Conservation (phyloP, 75 land plant species). For the Pinus albicaulis region DNA sequence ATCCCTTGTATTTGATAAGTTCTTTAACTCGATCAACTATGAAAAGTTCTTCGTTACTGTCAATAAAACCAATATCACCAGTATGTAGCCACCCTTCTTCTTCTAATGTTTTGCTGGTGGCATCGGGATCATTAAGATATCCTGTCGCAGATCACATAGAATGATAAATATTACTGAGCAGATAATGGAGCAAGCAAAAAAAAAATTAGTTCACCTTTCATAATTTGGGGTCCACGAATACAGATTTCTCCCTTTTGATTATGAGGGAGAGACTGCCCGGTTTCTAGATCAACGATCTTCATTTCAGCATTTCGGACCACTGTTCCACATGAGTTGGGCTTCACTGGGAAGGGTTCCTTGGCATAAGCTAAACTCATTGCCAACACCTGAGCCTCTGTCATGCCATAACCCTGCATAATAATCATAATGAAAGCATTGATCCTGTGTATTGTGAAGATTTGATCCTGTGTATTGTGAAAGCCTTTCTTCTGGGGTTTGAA, state of each 20-base stretch:
- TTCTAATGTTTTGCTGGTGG: slow-evolving; percentile 46
- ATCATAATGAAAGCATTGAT: no score
- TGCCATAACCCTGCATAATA: slow-evolving; percentile 68
- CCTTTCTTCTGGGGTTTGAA: no score
- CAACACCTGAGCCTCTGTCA: slow-evolving; percentile 83
- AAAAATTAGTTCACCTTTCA: slow-evolving; percentile 61
- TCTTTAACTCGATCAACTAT: slow-evolving; percentile 61
- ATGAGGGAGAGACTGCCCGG: slow-evolving; percentile 55
- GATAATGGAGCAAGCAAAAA: neutral
- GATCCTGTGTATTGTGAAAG: no score
- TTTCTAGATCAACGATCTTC: slow-evolving; percentile 66
- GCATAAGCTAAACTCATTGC: slow-evolving; percentile 72
- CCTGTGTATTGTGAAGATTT: no score
- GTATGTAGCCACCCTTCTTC: slow-evolving; percentile 65
- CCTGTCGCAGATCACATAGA: slow-evolving; percentile 17
- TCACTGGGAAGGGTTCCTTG: slow-evolving; percentile 50
- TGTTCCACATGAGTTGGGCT: slow-evolving; percentile 74
- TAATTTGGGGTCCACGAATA: slow-evolving; percentile 67
- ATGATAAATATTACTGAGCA: no score
- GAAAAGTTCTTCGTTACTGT: slow-evolving; percentile 62
- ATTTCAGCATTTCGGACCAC: slow-evolving; percentile 68
- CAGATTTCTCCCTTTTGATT: slow-evolving; percentile 80
- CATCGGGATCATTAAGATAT: slow-evolving; percentile 46
- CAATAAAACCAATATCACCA: slow-evolving; percentile 53
- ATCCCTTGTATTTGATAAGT: slow-evolving; percentile 62